Evolutionary conservation across 1,139 yeast species (phyloP), one percentile per base, ranked within the genome.

Genomic region (Hansenula sp.): DNA sequence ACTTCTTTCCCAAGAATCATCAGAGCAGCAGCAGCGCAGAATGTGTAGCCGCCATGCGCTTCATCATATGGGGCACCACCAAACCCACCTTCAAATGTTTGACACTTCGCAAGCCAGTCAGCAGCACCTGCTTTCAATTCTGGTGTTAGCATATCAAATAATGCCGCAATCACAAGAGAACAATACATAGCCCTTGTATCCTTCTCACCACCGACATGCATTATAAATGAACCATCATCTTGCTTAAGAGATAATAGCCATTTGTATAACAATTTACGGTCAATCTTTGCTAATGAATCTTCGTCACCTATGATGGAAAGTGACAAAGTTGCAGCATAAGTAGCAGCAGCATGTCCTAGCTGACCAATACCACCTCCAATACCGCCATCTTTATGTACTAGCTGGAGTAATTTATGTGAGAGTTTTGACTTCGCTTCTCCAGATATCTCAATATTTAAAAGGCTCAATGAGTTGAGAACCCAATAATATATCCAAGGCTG

Each of bases 1-100:
- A 52, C 52, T 6, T 59, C 65, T 21, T 47, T 51, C 1, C 60
- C 57, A 34, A 44, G 68, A 66, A 44, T 71, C 57, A 45, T 71
- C 70, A 87, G 67, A 11, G 87, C 75, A 0, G 96, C 96, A 9
- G 88, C 66, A 0, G 93, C 95, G 68, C 99, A 93, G 60, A 78
- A 94, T 0, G 98, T 81, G 62, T 93, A 93, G 0, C 99, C 99
- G 2, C 98, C 99, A 61, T 94, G 99, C 0, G 98, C 98, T 62
- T 94, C 99, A 41, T 87, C 83, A 28, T 53, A 59, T 0, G 96
- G 91, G 11, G 72, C 70, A 1, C 95, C 96, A 1, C 93, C 87
- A 65, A 91, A 87, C 0, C 99, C 99, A 21, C 99, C 99, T 65
- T 94, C 99, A 62, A 77, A 91, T 0, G 95, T 86, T 63, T 93